Percentiles rank a stretch among this genome's conserved stretches.
These are phyloP conservation scores for Globisporangium paroecandrum DNA, from an alignment of 352 stramenopile genomes.

Conservation along the genomic window DNA sequence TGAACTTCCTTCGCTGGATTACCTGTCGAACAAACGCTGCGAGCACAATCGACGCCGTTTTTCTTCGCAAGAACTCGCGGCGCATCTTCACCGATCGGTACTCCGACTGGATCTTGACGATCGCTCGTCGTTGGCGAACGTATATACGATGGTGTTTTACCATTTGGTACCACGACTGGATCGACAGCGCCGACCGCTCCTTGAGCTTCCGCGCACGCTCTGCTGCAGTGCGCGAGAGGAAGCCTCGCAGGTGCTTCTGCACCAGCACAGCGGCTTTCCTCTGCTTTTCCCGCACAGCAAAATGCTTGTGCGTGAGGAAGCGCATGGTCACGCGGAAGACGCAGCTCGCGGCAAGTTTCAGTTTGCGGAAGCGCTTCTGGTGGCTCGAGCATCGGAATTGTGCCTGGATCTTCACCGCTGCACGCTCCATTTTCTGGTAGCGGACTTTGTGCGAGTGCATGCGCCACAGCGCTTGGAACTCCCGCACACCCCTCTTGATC, in stretches of 20 bases:
- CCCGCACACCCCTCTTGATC: constrained; percentile 31
- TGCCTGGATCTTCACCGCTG: constrained; percentile 32
- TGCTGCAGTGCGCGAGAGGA: constrained; percentile 54
- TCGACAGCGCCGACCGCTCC: constrained; percentile 26
- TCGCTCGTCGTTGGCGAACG: constrained; percentile 22
- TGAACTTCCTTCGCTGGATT: constrained; percentile 61
- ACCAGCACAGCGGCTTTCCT: constrained; percentile 37
- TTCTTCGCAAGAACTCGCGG: constrained; percentile 42
- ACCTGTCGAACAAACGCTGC: constrained; percentile 68
- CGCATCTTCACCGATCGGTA: constrained; percentile 40
- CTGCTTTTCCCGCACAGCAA: constrained; percentile 31
- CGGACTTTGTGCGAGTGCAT: constrained; percentile 27
- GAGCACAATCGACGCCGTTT: constrained; percentile 56
- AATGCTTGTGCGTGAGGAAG: constrained; percentile 44
- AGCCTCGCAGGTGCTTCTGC: constrained; percentile 46
- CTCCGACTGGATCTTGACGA: constrained; percentile 44
- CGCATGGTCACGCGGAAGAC: constrained; percentile 35
- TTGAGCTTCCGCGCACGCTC: constrained; percentile 57
- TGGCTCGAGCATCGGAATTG: constrained; percentile 30
- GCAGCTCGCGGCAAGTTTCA: constrained; percentile 29
- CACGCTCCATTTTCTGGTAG: constrained; percentile 13
- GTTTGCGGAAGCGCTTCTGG: constrained; percentile 24
- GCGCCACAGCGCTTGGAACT: constrained; percentile 53
- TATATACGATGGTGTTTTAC: constrained; percentile 29
- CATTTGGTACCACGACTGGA: constrained; percentile 71